Percentiles rank a stretch among this genome's conserved stretches.
Conservation (phyloP, 2,329 filamentous ascomycete species). For the Apiospora rasikravindrae region DNA sequence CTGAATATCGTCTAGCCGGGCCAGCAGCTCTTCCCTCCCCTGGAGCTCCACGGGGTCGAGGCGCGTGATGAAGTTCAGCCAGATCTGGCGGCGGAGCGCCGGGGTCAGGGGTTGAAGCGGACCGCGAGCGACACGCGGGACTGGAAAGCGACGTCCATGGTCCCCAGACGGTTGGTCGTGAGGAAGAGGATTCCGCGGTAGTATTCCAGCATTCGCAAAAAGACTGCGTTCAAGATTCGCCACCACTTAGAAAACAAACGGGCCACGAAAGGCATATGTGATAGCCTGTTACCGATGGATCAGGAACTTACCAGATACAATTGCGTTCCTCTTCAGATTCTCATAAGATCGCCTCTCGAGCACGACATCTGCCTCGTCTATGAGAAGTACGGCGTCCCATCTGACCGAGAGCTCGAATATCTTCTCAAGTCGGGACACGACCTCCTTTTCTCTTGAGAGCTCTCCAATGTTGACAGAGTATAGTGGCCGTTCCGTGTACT, state of each 20-base stretch:
- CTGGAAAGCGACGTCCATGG: background rate
- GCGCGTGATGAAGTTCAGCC: background rate
- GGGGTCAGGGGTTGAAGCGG: background rate
- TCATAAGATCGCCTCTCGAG: conserved; percentile 35
- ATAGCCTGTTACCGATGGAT: too few relatives aligned
- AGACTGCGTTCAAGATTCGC: background rate
- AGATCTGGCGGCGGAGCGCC: background rate
- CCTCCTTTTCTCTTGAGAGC: background rate
- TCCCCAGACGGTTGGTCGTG: background rate
- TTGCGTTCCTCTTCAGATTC: conserved; percentile 35
- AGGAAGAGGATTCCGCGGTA: background rate
- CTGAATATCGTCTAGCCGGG: background rate
- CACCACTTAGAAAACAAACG: background rate
- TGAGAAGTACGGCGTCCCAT: conserved; percentile 34
- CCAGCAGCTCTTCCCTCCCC: background rate
- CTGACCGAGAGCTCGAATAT: conserved; percentile 26
- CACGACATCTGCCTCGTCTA: conserved; percentile 43
- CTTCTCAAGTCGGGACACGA: conserved; percentile 27
- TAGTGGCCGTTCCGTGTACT: background rate
- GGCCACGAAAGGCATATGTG: too few relatives aligned
- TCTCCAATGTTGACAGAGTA: background rate
- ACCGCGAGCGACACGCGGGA: background rate
- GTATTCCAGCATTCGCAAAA: background rate
- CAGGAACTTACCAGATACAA: background rate
- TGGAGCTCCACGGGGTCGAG: background rate